phyloP scores from a whole-genome alignment of 495 filamentous ascomycete species.

The Penicillium steckii region DNA sequence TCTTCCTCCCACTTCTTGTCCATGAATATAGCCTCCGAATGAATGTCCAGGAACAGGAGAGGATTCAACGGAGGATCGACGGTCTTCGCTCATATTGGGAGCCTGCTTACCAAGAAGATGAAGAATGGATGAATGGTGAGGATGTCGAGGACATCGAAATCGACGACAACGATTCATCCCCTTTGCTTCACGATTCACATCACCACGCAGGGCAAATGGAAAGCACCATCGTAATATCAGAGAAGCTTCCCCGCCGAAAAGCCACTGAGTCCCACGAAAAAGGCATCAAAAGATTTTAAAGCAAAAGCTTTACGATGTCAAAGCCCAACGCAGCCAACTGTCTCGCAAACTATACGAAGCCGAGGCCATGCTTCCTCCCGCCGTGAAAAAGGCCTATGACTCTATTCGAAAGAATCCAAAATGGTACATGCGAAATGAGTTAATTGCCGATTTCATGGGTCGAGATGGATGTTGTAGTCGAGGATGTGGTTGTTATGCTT shows the following conservation, averaged over 20 bases:
- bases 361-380: neutral
- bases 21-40: neutral
- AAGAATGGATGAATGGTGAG: neutral
- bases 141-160: neutral
- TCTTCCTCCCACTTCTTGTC: neutral
- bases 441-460: neutral
- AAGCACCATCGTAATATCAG: neutral
- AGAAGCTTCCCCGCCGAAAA: neutral
- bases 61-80: neutral
- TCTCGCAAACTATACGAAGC: neutral
- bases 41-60: neutral
- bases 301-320: neutral
- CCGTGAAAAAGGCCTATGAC: neutral
- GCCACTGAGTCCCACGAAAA: neutral
- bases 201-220: too few species aligned
- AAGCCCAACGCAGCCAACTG: neutral
- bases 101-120: neutral
- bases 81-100: neutral
- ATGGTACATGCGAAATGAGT: slow-evolving; percentile 5
- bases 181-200: neutral
- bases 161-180: neutral
- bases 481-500: neutral
- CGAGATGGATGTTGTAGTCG: slow-evolving; percentile 2
- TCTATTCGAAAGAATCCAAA: neutral
- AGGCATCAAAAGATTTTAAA: neutral